Base-by-base conservation (phyloP, 1,139 yeast genomes). In the Candida labiduridarum region DNA sequence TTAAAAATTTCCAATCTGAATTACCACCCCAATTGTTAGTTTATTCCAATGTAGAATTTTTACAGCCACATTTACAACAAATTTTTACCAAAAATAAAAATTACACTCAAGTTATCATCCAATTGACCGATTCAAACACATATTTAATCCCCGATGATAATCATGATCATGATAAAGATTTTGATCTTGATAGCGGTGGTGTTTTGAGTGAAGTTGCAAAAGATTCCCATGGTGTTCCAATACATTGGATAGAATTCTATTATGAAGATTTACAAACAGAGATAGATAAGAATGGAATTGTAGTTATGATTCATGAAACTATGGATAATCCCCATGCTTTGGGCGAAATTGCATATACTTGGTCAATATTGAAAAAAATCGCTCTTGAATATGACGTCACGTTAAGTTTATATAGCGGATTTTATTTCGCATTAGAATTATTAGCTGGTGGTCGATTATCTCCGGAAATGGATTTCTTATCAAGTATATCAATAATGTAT, bases 201-300 rank as follows among this genome's bases (percentile, higher is more conserved):
- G 22, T 19, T 19, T 19, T 19, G 22, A 19, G 4, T 4, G 22
- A 19, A 19, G 22, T 25, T 25, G 29, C 41, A 7, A 38, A 38
- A 25, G 40, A 35, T 14, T 30, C 42, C 19, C 27, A 39, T 12
- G 31, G 15, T 10, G 40, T 49, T 12, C 56, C 58, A 5, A 16
- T 40, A 39, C 29, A 52, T 34, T 55, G 58, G 58, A 25, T 51
- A 4, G 56, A 55, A 38, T 45, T 49, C 27, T 40, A 49, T 29
- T 18, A 45, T 14, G 22, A 40, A n/a, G 40, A 50, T 31, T 36
- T 49, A 6, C 11, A 18, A 1, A 47, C 39, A 15, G 36, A 34
- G 18, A 40, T 49, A 8, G 35, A 47, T 27, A 31, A 44, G 14
- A 27, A 44, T 8, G 57, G 52, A n/a, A 48, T 54, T 2, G 41